A percentile compares a stretch with the other conserved stretches of the same genome.
phyloP scores from a whole-genome alignment of 1,284 basidiomycete genomes.

The Cutaneotrichosporon cavernicola region DNA sequence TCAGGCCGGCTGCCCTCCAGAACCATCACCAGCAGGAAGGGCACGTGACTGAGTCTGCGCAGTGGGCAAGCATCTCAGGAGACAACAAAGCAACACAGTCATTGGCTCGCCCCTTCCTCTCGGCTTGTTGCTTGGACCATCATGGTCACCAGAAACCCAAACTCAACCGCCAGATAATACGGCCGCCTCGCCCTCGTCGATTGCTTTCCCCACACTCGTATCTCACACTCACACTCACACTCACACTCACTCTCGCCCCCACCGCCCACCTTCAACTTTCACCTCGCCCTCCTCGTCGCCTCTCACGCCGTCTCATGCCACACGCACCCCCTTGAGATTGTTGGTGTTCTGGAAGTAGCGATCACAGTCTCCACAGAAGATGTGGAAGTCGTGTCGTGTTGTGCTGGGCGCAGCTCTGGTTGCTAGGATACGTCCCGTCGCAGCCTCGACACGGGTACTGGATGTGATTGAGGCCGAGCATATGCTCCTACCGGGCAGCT shows the following conservation, averaged over 20 bases:
- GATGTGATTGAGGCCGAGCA: slow-evolving; percentile 2
- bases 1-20: slow-evolving; percentile 12
- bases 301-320: background rate
- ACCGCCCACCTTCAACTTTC: background rate
- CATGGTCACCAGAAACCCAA: no score
- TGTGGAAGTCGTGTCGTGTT: slow-evolving; percentile 2
- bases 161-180: no score
- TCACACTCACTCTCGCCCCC: background rate
- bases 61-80: no score
- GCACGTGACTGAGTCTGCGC: slow-evolving; percentile 1
- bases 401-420: background rate
- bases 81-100: no score
- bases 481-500: slow-evolving; percentile 3
- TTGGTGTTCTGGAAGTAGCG: slow-evolving; percentile 9
- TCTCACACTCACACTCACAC: background rate
- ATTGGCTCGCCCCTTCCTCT: no score
- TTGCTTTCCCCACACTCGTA: no score
- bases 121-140: no score
- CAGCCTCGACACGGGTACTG: background rate
- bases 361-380: slow-evolving; percentile 11
- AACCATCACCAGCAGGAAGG: slow-evolving; percentile 10
- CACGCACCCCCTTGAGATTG: slow-evolving; percentile 9
- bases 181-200: no score
- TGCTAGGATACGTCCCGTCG: background rate
- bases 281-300: background rate